phyloP scores from a whole-genome alignment of 352 stramenopile species.

The Pythium oligandrum region DNA sequence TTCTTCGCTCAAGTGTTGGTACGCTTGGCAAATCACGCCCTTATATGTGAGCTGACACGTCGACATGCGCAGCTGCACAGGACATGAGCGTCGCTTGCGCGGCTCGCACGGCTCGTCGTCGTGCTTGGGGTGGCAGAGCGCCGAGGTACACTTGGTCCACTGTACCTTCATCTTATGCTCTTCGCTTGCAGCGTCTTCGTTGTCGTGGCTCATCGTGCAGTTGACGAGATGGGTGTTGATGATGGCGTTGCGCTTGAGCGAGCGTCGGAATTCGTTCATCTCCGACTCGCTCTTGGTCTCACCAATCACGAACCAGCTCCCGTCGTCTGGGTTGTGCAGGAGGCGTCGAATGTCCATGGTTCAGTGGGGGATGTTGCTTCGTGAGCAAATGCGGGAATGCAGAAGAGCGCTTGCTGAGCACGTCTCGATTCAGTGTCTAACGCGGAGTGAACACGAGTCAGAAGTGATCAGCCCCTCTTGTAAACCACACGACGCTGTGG shows the following conservation, averaged over 20 bases:
- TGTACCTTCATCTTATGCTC: conserved; percentile 86
- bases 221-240: conserved; percentile 83
- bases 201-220: conserved; percentile 78
- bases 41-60: conserved; percentile 74
- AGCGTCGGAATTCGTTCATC: conserved; percentile 72
- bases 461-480: no score
- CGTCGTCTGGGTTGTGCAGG: conserved; percentile 74
- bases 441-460: no score
- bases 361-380: no score
- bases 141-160: conserved; percentile 80
- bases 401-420: no score
- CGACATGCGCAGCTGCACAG: conserved; percentile 77
- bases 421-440: no score
- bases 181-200: conserved; percentile 28
- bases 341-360: conserved; percentile 70
- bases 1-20: conserved; percentile 71
- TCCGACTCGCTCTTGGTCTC: conserved; percentile 66
- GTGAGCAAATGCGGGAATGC: no score
- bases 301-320: conserved; percentile 73
- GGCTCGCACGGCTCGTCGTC: conserved; percentile 6
- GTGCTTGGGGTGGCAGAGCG: conserved; percentile 66
- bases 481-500: no score
- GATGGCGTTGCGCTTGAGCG: conserved; percentile 79
- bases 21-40: conserved; percentile 69
- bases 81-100: conserved; percentile 36